Evolutionary conservation across 1,139 yeast genomes (phyloP), one percentile per base, ranked within the genome.

Genomic region (Eremothecium cymbalariae): DNA sequence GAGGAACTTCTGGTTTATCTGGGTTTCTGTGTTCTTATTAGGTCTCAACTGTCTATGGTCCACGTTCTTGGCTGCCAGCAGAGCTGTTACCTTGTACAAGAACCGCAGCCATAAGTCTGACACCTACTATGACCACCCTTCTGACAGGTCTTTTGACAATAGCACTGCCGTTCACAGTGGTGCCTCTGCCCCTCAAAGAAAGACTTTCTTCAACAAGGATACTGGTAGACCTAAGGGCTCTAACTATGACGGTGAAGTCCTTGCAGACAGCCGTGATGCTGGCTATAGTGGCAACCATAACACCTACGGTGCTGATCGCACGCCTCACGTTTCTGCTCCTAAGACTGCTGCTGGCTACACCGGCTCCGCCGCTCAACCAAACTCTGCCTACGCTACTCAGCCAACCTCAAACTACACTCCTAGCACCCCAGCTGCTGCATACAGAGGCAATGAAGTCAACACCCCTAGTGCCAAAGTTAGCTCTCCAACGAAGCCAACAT

Each of bases 1-100:
- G 24, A 70, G 71, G 42, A 61, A 74, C 57, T 65, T 78, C 55
- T 85, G 74, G 11, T 71, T 78, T 41, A 57, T 74, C 34, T 80
- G 90, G 90, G 66, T 81, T 13, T 60, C 73, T 2, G 71, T 68
- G 2, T 71, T 69, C 35, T 57, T 72, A 46, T 53, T 72, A 33
- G 41, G 71, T 22, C 38, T 73, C 19, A 47, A 53, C 29, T 41
- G 60, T 1, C 25, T 55, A 15, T 51, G 56, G 55, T 36, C 38
- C 14, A 36, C 42, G 13, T 20, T 42, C 16, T 36, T 32, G 3
- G 36, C 37, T 18, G 30, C 30, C 7, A n/a, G n/a, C 30, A 27
- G 30, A 27, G 30, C 21, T 27, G n/a, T 27, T 13, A 27, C 21
- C 13, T n/a, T 9, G 3, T 27, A 17, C 30, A 27, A 21, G 14